Evolutionary conservation across 257 asterid species (phyloP).

Genomic region (Osmanthus fragrans): DNA sequence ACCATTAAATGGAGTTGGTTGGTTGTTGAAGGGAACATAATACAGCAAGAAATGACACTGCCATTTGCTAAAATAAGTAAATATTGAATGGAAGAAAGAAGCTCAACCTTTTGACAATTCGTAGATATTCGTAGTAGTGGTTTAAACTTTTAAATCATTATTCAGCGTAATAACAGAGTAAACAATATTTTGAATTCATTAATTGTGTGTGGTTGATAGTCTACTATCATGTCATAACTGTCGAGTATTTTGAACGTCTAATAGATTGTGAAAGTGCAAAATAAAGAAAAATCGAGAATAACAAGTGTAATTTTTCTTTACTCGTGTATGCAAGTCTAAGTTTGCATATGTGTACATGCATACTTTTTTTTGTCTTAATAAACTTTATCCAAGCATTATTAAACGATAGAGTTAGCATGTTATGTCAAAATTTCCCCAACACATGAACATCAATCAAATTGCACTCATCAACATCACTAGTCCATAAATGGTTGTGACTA

Average conservation of each 20-base stretch:
- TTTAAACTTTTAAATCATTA: too few relatives aligned
- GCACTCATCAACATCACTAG: background rate
- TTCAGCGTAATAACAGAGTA: too few relatives aligned
- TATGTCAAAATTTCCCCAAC: background rate
- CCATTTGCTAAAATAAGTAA: background rate
- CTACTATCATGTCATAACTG: too few relatives aligned
- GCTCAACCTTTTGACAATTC: background rate
- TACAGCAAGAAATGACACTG: conserved; percentile 1
- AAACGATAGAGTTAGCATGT: background rate
- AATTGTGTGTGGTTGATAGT: too few relatives aligned
- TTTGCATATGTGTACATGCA: background rate
- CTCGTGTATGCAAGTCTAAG: background rate
- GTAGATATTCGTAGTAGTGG: background rate
- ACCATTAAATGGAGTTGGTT: conserved; percentile 29
- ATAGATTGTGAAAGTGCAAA: background rate
- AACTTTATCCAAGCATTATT: background rate
- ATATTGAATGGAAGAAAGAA: background rate
- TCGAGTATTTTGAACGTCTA: too few relatives aligned
- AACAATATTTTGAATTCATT: too few relatives aligned
- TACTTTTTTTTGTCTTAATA: background rate
- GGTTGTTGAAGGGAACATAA: conserved; percentile 31
- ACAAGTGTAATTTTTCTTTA: background rate
- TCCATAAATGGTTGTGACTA: background rate
- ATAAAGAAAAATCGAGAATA: background rate
- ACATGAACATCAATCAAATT: background rate